These are phyloP conservation scores for Urochloa ruziziensis DNA, from an alignment of 176 grass and related monocot species.

Conservation along the genomic window DNA sequence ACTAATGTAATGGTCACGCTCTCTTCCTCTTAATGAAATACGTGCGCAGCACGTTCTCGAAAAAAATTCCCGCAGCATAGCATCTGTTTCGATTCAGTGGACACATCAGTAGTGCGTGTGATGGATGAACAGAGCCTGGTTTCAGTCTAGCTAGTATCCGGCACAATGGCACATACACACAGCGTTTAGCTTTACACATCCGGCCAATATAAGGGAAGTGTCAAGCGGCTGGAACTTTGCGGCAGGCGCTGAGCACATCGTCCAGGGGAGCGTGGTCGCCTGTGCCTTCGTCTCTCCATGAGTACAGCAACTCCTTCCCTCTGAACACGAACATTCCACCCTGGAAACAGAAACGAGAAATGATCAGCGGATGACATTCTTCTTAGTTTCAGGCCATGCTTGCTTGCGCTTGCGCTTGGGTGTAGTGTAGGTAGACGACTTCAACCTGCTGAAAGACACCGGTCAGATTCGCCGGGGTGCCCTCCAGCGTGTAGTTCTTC, in stretches of 20 bases:
- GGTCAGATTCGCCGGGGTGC: slow-evolving; percentile 40
- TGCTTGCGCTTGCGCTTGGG: background rate
- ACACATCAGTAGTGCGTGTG: background rate
- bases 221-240: slow-evolving; percentile 22
- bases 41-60: no score
- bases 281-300: slow-evolving; percentile 76
- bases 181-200: background rate
- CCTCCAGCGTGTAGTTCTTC: slow-evolving; percentile 63
- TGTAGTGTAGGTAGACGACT: background rate
- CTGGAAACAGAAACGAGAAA: slow-evolving; percentile 21
- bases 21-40: no score
- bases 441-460: slow-evolving; percentile 64
- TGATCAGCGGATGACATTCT: background rate
- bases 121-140: background rate
- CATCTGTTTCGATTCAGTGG: background rate
- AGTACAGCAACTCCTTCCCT: slow-evolving; percentile 66
- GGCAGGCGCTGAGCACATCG: slow-evolving; percentile 46
- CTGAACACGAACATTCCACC: slow-evolving; percentile 89
- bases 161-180: background rate
- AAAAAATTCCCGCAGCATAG: background rate
- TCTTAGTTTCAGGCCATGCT: background rate
- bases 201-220: background rate
- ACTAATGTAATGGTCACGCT: no score
- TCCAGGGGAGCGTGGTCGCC: slow-evolving; percentile 81
- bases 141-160: background rate